Conservation (phyloP, 2,329 filamentous ascomycete species). For the Aspergillus proliferans region DNA sequence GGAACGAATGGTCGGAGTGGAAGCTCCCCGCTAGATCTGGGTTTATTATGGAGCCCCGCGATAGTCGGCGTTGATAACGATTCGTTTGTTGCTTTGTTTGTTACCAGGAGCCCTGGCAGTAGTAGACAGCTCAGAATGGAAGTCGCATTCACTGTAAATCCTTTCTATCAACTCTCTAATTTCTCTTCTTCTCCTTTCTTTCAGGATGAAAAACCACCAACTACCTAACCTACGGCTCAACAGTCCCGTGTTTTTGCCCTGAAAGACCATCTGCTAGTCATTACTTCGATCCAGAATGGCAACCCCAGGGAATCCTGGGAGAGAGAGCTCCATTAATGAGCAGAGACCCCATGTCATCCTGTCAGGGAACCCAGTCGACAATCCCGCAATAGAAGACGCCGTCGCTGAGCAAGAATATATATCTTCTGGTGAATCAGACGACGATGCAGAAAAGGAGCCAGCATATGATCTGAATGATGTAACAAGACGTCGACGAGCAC, state of each 20-base stretch:
- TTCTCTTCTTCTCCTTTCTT: too few relatives aligned
- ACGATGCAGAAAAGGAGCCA: constrained; percentile 16
- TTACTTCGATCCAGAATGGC: background rate
- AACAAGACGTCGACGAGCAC: constrained; percentile 45
- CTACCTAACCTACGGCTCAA: background rate
- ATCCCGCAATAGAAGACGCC: background rate
- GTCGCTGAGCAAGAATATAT: constrained; percentile 5
- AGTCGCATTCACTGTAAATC: background rate
- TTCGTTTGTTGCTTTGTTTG: background rate
- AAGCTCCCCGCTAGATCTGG: background rate
- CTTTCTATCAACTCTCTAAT: background rate
- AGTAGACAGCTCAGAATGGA: background rate
- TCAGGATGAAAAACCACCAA: too few relatives aligned
- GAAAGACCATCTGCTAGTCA: background rate
- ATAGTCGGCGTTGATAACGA: background rate
- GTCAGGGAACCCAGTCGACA: background rate
- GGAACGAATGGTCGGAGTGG: background rate
- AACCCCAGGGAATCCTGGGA: background rate
- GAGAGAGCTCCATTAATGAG: background rate
- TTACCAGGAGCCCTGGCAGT: background rate
- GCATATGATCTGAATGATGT: constrained; percentile 10
- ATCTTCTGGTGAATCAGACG: constrained; percentile 23
- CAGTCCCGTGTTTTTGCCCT: background rate
- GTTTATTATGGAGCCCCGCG: background rate
- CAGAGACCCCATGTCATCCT: background rate